These are phyloP conservation scores for Euphorbia lathyris DNA, from an alignment of 345 rosid species.

Conservation along the genomic window DNA sequence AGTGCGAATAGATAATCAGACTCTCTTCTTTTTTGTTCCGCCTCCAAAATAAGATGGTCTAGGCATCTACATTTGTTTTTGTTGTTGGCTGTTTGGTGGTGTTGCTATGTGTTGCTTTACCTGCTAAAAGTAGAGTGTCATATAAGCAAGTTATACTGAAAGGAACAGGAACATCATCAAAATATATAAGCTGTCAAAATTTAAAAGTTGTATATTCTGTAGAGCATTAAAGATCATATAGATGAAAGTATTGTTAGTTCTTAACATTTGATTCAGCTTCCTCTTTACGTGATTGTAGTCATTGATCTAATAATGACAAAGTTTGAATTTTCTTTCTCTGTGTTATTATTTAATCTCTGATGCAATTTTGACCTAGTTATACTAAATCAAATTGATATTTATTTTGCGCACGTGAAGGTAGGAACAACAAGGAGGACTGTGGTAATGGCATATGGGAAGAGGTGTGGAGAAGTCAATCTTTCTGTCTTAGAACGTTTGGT, in stretches of 20 bases:
- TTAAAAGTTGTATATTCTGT: background rate
- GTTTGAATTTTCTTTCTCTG: background rate
- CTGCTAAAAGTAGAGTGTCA: background rate
- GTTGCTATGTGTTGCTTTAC: background rate
- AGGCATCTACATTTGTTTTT: background rate
- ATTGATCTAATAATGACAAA: background rate
- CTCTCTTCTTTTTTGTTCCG: background rate
- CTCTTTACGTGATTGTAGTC: background rate
- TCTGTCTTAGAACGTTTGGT: constrained; percentile 76
- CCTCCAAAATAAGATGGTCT: background rate
- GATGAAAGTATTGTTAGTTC: background rate
- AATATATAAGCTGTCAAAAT: background rate
- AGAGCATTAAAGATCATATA: background rate
- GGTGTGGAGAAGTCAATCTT: constrained; percentile 76
- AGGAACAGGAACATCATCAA: background rate
- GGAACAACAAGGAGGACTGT: constrained; percentile 79
- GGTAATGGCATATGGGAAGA: constrained; percentile 75
- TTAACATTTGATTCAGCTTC: background rate
- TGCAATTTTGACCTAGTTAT: constrained; percentile 15
- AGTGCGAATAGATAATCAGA: background rate
- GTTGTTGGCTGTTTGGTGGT: background rate
- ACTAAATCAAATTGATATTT: constrained; percentile 15
- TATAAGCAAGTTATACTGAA: background rate
- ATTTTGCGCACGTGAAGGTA: constrained; percentile 50
- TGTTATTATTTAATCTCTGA: background rate